Conservation (phyloP, 495 filamentous ascomycete genomes). For the Penicillium lagena region DNA sequence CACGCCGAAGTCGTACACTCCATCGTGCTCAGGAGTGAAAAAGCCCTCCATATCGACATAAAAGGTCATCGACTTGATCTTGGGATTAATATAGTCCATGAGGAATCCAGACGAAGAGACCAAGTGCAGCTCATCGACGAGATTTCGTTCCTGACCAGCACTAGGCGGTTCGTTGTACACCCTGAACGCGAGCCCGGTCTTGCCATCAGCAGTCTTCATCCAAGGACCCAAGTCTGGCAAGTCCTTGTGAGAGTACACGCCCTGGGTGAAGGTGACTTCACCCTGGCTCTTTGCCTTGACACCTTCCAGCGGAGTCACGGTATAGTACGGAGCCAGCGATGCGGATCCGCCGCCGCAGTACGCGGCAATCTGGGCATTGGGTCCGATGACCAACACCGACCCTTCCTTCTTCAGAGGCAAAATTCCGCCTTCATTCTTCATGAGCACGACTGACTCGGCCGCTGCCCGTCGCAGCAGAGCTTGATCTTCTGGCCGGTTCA, state of each 20-base stretch:
- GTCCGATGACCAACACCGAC: conserved; percentile 70
- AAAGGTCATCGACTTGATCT: conserved; percentile 45
- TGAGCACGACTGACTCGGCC: conserved; percentile 65
- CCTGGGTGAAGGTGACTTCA: conserved; percentile 39
- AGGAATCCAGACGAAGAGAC: conserved; percentile 50
- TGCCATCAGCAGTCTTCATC: conserved; percentile 41
- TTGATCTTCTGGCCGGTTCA: conserved; percentile 60
- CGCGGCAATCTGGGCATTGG: conserved; percentile 70
- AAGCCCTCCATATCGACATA: conserved; percentile 58
- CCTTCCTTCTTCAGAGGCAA: conserved; percentile 60
- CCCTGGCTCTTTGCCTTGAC: conserved; percentile 48
- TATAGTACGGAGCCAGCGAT: conserved; percentile 73
- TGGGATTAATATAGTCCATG: conserved; percentile 57
- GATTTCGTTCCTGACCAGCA: conserved; percentile 31
- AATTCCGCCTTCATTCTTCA: conserved; percentile 66
- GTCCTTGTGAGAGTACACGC: conserved; percentile 55
- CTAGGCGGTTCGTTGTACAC: conserved; percentile 52
- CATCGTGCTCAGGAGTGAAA: conserved; percentile 52
- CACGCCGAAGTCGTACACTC: conserved; percentile 69
- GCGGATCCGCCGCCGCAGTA: conserved; percentile 80
- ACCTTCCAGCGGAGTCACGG: conserved; percentile 61
- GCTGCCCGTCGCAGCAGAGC: conserved; percentile 60
- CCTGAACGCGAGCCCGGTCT: conserved; percentile 51
- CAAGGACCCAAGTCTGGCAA: conserved; percentile 48
- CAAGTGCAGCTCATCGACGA: conserved; percentile 50